Evolutionary conservation across 148 eudicot species (phyloP).

Genomic region (Camellia lanceoleosa): DNA sequence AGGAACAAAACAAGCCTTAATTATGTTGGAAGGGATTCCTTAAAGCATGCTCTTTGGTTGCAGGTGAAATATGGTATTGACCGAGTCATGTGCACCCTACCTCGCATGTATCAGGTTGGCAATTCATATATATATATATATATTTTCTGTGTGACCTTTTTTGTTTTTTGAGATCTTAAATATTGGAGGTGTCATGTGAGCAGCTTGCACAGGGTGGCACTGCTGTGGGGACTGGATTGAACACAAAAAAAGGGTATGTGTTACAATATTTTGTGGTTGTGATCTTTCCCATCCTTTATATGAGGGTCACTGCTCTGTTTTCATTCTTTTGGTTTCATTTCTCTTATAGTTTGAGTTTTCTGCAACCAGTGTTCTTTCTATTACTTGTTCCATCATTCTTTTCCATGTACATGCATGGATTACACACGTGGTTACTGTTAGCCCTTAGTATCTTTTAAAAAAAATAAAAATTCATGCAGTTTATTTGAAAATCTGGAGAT

Average conservation of each 20-base stretch:
- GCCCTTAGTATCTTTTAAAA: no score
- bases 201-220: constrained; percentile 99
- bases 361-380: background rate
- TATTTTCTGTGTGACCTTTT: background rate
- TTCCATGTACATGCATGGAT: no score
- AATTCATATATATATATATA: background rate
- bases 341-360: background rate
- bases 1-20: background rate
- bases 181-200: constrained; percentile 13
- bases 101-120: constrained; percentile 89
- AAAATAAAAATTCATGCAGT: background rate
- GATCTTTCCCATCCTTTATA: background rate
- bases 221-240: constrained; percentile 97
- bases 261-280: constrained; percentile 3
- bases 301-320: background rate
- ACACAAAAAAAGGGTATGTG: constrained; percentile 91
- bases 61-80: constrained; percentile 96
- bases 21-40: background rate
- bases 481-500: background rate
- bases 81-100: constrained; percentile 68
- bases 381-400: background rate
- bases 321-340: background rate
- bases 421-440: no score
- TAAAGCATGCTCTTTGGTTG: constrained; percentile 19
- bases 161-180: constrained; percentile 8